A percentile compares a stretch with the other conserved stretches of the same genome.
Conservation (phyloP, 2,329 filamentous ascomycete species). For the Pestalotiopsis fici region DNA sequence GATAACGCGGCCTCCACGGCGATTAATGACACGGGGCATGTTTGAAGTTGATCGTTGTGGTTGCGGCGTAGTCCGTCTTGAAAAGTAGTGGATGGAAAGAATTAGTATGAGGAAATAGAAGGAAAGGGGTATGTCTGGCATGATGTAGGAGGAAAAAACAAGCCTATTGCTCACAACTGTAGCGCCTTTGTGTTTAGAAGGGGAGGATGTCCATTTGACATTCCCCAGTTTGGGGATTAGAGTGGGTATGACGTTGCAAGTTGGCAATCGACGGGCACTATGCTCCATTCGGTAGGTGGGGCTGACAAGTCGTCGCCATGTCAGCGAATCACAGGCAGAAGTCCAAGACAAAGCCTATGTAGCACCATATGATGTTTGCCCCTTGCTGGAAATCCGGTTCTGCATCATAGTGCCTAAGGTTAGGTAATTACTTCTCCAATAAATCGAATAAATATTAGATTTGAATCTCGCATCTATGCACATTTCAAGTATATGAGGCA, state of each 20-base stretch:
- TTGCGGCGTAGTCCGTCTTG: not conserved
- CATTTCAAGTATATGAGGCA: too few relatives aligned
- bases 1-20: constrained; percentile 14
- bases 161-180: not conserved
- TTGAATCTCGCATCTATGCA: too few relatives aligned
- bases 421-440: too few relatives aligned
- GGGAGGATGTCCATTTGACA: not conserved
- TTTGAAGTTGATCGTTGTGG: not conserved
- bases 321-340: not conserved
- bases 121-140: not conserved
- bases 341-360: not conserved
- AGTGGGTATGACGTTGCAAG: not conserved
- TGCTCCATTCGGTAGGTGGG: not conserved
- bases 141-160: not conserved
- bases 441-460: too few relatives aligned
- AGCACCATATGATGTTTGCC: not conserved
- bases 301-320: not conserved
- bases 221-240: not conserved
- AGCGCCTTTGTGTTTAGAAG: not conserved
- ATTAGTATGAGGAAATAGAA: not conserved
- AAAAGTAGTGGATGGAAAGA: not conserved
- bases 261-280: not conserved
- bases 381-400: too few relatives aligned
- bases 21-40: constrained; percentile 20
- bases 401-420: too few relatives aligned